Evolutionary conservation across 768 basidiomycete species (phyloP), one percentile per base, ranked within the genome.

Genomic region (Filobasidium floriforme): DNA sequence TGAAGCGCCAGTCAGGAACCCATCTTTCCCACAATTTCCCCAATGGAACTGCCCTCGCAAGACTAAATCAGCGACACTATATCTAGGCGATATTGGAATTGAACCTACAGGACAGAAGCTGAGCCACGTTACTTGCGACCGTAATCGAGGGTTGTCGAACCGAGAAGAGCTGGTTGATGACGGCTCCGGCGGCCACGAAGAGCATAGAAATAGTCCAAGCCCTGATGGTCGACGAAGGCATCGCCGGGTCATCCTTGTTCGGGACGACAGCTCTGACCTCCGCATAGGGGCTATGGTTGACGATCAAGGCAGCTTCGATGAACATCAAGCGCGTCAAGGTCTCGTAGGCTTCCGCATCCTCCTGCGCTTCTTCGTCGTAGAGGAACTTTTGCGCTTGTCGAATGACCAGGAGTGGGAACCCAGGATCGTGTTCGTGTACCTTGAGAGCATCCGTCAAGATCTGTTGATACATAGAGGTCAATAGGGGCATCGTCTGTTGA

Each of bases 191-290:
- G n/a, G n/a, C n/a, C n/a, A n/a, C n/a, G n/a, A n/a, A n/a, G n/a
- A n/a, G n/a, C n/a, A n/a, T n/a, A n/a, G n/a, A n/a, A n/a, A n/a
- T n/a, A n/a, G n/a, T 49, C 66, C 70, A 75, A 37, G 68, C 69
- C 49, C 77, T 61, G 65, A 78, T 72, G 40, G 77, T 78, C 46
- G 70, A 65, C 40, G 61, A 66, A 19, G 74, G 73, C 67, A 76
- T 70, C n/a, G 61, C 60, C 12, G 66, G 62, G 55, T 78, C 76
- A 61, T 78, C 74, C 19, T 60, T 65, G 26, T 62, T 52, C 60
- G 86, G 83, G 22, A 87, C 87, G 52, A 84, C 84, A 57, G 86
- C 84, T 62, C 86, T 83, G 37, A 87, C 86, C 69, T 90, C 89
- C 6, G 88, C 87, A 73, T 91, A 91, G 5, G 89, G 89, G 1